These are phyloP conservation scores for Neofusicoccum parvum DNA, from an alignment of 2,329 filamentous ascomycete species.

Conservation along the genomic window DNA sequence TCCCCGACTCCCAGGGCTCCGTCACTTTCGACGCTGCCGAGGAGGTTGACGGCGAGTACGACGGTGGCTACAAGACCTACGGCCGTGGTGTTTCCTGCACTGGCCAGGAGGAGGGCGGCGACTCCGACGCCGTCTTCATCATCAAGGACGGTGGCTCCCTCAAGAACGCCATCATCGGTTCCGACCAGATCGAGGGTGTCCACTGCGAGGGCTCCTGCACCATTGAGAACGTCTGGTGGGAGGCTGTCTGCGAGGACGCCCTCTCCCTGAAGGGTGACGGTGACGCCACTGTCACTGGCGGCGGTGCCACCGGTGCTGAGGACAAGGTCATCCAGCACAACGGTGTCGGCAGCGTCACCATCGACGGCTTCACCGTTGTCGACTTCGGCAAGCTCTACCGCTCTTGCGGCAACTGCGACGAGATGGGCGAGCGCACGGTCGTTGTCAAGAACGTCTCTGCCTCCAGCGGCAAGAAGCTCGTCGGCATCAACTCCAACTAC, in stretches of 20 bases:
- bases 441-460: conserved; percentile 49
- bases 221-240: conserved; percentile 50
- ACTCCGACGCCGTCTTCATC: conserved; percentile 55
- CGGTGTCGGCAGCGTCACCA: conserved; percentile 43
- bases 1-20: conserved; percentile 18
- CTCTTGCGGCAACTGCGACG: conserved; percentile 49
- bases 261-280: conserved; percentile 40
- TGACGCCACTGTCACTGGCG: conserved; percentile 43
- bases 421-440: conserved; percentile 51
- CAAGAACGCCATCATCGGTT: conserved; percentile 59
- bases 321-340: conserved; percentile 47
- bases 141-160: conserved; percentile 55
- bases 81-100: conserved; percentile 25
- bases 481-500: conserved; percentile 57
- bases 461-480: conserved; percentile 46
- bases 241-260: conserved; percentile 46
- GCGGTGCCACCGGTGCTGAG: conserved; percentile 41
- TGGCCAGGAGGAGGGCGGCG: conserved; percentile 48
- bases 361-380: conserved; percentile 37
- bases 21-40: conserved; percentile 22
- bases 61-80: conserved; percentile 21
- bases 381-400: conserved; percentile 50
- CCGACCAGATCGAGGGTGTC: conserved; percentile 54
- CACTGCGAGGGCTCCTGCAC: conserved; percentile 56
- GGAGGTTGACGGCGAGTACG: conserved; percentile 18